phyloP scores from a whole-genome alignment of 371 early-diverging fungal genomes.

The Massospora cicadina region DNA sequence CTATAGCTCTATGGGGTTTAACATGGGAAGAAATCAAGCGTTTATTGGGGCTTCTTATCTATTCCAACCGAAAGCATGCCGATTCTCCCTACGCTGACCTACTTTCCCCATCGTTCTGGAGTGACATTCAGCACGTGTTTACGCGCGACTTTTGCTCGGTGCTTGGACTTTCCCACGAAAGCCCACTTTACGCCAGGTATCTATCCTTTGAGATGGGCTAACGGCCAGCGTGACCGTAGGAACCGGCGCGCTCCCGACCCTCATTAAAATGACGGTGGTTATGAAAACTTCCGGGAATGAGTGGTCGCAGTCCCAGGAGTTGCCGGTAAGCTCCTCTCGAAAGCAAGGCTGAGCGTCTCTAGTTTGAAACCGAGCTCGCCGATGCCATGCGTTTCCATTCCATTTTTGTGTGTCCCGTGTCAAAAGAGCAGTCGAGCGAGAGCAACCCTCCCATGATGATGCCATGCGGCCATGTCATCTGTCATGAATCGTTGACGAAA shows the following conservation, averaged over 20 bases:
- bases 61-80: conserved; percentile 16
- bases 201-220: neutral
- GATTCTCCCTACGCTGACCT: conserved; percentile 52
- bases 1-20: conserved; percentile 2
- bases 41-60: conserved; percentile 42
- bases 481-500: conserved; percentile 68
- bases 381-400: conserved; percentile 79
- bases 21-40: conserved; percentile 44
- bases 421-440: conserved; percentile 83
- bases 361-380: conserved; percentile 66
- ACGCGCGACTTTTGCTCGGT: conserved; percentile 74
- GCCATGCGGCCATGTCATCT: conserved; percentile 93
- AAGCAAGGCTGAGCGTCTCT: neutral
- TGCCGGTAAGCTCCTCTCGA: conserved; percentile 36
- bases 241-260: conserved; percentile 71
- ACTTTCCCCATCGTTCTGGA: conserved; percentile 26
- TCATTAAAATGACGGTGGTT: conserved; percentile 70
- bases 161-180: conserved; percentile 52
- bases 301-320: conserved; percentile 80
- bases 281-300: conserved; percentile 67
- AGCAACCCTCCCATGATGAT: conserved; percentile 97
- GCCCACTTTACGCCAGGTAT: conserved; percentile 61
- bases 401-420: conserved; percentile 94
- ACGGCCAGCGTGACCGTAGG: conserved; percentile 53
- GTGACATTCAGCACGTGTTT: conserved; percentile 50